Percentiles rank a stretch among this genome's conserved stretches.
Conservation (phyloP, 768 basidiomycete genomes). For the Mycena indigotica region DNA sequence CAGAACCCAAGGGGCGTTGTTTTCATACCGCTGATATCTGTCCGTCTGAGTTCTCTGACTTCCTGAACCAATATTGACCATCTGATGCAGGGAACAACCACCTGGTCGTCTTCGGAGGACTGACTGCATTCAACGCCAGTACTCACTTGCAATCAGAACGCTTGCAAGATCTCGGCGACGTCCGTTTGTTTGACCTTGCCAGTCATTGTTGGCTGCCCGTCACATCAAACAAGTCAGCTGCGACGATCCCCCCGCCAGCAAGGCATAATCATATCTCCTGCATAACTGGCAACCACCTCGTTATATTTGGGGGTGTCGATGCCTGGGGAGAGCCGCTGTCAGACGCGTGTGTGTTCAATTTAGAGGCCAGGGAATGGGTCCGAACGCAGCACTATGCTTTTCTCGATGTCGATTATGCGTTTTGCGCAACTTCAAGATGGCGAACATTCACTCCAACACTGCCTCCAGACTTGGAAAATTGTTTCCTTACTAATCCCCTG, state of each 20-base stretch:
- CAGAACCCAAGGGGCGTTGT: conserved; percentile 11
- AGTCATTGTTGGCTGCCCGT: conserved; percentile 11
- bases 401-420: background rate
- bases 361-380: conserved; percentile 13
- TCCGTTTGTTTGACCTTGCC: conserved; percentile 14
- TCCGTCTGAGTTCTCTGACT: conserved; percentile 1
- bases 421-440: conserved; percentile 10
- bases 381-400: background rate
- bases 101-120: conserved; percentile 22
- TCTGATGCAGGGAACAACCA: conserved; percentile 22
- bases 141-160: conserved; percentile 1
- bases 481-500: background rate
- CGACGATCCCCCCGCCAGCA: conserved; percentile 4
- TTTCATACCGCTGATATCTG: conserved; percentile 26
- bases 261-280: conserved; percentile 15
- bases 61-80: background rate
- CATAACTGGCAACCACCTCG: conserved; percentile 7
- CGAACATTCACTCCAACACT: conserved; percentile 3
- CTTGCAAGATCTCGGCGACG: conserved; percentile 13
- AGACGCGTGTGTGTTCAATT: conserved; percentile 21
- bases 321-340: background rate
- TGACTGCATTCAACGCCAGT: background rate
- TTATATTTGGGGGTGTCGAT: conserved; percentile 19
- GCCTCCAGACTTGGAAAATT: background rate
- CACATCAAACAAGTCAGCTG: background rate